These are phyloP conservation scores for Metschnikowia koreensis DNA, from an alignment of 805 yeast genomes.

Conservation along the genomic window DNA sequence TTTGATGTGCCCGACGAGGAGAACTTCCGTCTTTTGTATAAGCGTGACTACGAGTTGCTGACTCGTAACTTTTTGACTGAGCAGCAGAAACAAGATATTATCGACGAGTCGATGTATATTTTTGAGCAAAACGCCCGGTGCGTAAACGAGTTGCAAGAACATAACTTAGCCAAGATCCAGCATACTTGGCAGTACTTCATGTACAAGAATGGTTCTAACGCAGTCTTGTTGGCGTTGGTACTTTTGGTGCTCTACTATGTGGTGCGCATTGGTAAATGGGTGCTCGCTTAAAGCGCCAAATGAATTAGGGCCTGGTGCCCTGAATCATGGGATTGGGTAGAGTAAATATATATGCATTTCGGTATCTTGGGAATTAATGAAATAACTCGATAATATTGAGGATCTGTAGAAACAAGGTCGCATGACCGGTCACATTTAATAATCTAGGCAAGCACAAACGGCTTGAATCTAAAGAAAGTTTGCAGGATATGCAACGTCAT, in stretches of 20 bases:
- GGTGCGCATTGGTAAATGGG: neutral
- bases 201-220: conserved; percentile 46
- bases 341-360: too few relatives aligned
- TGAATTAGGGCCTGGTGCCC: neutral
- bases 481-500: neutral
- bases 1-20: conserved; percentile 70
- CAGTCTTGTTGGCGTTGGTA: conserved; percentile 28
- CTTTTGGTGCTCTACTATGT: conserved; percentile 27
- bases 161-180: conserved; percentile 58
- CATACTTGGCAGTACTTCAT: conserved; percentile 54
- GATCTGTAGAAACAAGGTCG: too few relatives aligned
- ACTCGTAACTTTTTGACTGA: conserved; percentile 73
- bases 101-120: conserved; percentile 63
- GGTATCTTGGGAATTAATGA: too few relatives aligned
- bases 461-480: too few relatives aligned
- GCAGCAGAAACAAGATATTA: conserved; percentile 64
- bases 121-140: conserved; percentile 62
- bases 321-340: neutral
- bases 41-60: conserved; percentile 72
- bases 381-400: too few relatives aligned
- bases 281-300: neutral
- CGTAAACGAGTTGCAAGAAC: conserved; percentile 63
- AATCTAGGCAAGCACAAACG: too few relatives aligned
- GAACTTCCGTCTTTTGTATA: conserved; percentile 61
- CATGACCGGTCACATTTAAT: too few relatives aligned